phyloP scores from a whole-genome alignment of 2,329 filamentous ascomycete species.

The Fusarium sororula region DNA sequence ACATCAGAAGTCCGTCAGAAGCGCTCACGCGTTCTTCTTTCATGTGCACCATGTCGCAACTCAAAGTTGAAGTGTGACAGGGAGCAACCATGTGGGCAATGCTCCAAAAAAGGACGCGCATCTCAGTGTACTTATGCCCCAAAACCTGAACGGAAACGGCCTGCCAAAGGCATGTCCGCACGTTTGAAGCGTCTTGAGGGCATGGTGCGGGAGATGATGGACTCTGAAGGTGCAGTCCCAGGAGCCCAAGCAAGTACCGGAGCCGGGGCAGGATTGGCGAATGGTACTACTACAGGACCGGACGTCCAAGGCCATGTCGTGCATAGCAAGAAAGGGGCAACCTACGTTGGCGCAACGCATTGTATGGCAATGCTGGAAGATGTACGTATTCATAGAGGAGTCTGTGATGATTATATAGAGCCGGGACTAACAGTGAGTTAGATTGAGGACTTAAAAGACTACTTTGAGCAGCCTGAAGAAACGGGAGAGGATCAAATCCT shows the following conservation, averaged over 20 bases:
- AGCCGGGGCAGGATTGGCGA: background rate
- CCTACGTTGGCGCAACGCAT: conserved; percentile 67
- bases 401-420: background rate
- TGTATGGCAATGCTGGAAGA: conserved; percentile 69
- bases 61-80: conserved; percentile 69
- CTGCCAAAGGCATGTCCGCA: conserved; percentile 61
- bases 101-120: conserved; percentile 58
- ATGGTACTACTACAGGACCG: conserved; percentile 30
- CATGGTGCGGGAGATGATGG: conserved; percentile 66
- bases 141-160: conserved; percentile 52
- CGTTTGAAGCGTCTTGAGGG: conserved; percentile 64
- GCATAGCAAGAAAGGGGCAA: conserved; percentile 53
- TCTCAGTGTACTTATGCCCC: conserved; percentile 61
- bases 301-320: conserved; percentile 54
- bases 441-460: conserved; percentile 68
- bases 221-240: conserved; percentile 45
- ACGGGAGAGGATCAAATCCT: conserved; percentile 47
- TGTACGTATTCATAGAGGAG: conserved; percentile 50
- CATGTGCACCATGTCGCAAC: conserved; percentile 60
- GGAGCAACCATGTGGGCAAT: conserved; percentile 61
- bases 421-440: conserved; percentile 41
- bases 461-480: conserved; percentile 61
- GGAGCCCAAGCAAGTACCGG: background rate
- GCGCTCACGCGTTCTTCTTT: conserved; percentile 60
- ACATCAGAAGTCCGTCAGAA: conserved; percentile 47